Evolutionary conservation across 495 filamentous ascomycete genomes (phyloP).

Genomic region (Cairneyella variabilis): DNA sequence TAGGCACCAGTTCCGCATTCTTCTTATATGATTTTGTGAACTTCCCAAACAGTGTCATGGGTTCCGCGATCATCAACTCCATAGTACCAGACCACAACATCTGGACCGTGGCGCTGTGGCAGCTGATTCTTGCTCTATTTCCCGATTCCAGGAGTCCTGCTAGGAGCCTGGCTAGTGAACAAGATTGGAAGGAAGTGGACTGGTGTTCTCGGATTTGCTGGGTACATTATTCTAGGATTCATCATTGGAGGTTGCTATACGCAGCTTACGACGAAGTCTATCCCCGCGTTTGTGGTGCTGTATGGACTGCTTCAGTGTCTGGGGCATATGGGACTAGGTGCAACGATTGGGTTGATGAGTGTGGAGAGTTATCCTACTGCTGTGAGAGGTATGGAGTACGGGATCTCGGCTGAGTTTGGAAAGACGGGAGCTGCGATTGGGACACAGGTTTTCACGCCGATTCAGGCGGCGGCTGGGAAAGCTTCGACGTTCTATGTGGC

Average conservation of each 20-base stretch:
- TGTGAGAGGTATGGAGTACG: neutral
- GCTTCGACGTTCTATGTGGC: conserved; percentile 1
- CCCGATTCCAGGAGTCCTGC: neutral
- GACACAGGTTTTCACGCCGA: neutral
- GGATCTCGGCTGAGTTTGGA: neutral
- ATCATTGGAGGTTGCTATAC: neutral
- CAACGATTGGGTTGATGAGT: neutral
- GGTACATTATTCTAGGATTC: neutral
- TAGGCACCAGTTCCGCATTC: neutral
- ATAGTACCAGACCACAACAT: neutral
- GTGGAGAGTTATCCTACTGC: neutral
- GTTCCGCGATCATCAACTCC: neutral
- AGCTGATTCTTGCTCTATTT: neutral
- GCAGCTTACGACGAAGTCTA: neutral
- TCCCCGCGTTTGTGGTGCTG: neutral
- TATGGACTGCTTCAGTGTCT: neutral
- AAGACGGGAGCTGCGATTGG: neutral
- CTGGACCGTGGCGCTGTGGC: neutral
- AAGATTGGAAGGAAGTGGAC: neutral
- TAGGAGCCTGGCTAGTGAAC: neutral
- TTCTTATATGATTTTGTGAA: neutral
- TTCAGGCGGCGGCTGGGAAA: neutral
- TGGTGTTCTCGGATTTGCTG: neutral
- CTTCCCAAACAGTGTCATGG: neutral
- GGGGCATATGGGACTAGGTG: neutral